Evolutionary conservation across 2,329 filamentous ascomycete genomes (phyloP), one percentile per base, ranked within the genome.

Genomic region (Ramichloridium luteum): DNA sequence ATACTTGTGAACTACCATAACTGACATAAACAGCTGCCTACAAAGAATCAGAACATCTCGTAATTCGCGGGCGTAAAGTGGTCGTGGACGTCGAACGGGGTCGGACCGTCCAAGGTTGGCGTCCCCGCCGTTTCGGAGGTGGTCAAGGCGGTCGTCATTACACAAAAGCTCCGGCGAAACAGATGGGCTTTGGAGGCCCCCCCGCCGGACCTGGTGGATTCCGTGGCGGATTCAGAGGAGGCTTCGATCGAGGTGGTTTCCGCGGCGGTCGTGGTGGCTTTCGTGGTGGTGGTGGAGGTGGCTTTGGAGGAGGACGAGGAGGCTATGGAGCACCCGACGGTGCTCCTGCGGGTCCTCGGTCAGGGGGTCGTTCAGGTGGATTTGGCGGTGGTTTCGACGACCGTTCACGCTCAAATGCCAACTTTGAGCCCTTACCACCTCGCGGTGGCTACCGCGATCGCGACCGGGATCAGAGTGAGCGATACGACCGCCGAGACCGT

Each of bases 31-130:
- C 71, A 93, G 90, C 86, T 68, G 90, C 90, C 60, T 77, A 94
- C 67, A 93, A 80, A 53, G 74, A 77, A 52, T 76, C 72, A 44
- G 86, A 96, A 69, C 6, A 83, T 44, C 80, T 93, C 52, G 77
- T 79, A 47, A 93, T 98, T 62, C 92, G 85, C 56, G 86, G 92
- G 54, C 77, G 88, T 52, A 77, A 80, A 49, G 82, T 96, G 51
- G 75, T 93, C 54, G 85, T 96, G 50, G 90, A 98, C 55, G 88
- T 96, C 39, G 90, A 98, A 62, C 78, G 90, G 52, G 90, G 90
- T 45, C 80, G 90, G 47, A 96, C 90, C 17, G 84, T 94, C 25
- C 81, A 82, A 52, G 84, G 80, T 29, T 98, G 90, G 90, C 80
- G 82, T 52, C 90, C 90, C 39, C 78, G 82, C 46, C 79, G 90